A percentile compares a stretch with the other conserved stretches of the same genome.
These are phyloP conservation scores for Tolypocladium paradoxum DNA, from an alignment of 2,329 filamentous ascomycete genomes.

Conservation along the genomic window DNA sequence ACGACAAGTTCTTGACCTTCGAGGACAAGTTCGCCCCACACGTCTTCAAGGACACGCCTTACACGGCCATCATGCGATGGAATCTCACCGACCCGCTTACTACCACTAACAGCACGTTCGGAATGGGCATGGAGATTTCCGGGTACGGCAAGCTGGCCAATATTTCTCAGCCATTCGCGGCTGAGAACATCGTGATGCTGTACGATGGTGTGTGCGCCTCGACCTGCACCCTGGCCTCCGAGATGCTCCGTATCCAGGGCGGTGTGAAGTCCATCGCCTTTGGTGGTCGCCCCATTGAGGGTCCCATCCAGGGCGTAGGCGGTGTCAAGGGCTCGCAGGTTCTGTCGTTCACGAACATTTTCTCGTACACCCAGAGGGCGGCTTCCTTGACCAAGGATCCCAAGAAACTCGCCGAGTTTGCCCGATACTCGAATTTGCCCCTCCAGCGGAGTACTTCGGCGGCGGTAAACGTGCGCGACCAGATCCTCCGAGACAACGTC, in stretches of 20 bases:
- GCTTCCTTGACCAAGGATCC: slow-evolving; percentile 14
- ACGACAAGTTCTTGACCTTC: slow-evolving; percentile 38
- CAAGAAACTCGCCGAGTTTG: slow-evolving; percentile 15
- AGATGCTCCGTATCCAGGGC: slow-evolving; percentile 40
- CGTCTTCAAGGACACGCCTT: slow-evolving; percentile 37
- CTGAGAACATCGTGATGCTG: slow-evolving; percentile 48
- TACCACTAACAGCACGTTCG: slow-evolving; percentile 24
- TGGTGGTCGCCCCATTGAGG: slow-evolving; percentile 35
- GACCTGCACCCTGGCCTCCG: slow-evolving; percentile 45
- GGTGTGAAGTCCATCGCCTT: slow-evolving; percentile 41
- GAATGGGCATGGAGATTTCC: slow-evolving; percentile 22
- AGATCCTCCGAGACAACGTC: slow-evolving; percentile 24
- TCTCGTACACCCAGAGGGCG: slow-evolving; percentile 11
- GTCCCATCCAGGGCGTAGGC: slow-evolving; percentile 42
- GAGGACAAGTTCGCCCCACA: slow-evolving; percentile 32
- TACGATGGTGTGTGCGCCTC: slow-evolving; percentile 49
- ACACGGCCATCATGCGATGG: slow-evolving; percentile 42
- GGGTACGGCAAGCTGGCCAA: slow-evolving; percentile 28
- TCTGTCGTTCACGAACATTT: slow-evolving; percentile 19
- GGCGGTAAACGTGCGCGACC: slow-evolving; percentile 27
- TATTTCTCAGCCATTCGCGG: slow-evolving; percentile 40
- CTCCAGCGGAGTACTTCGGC: slow-evolving; percentile 20
- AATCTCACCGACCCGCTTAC: slow-evolving; percentile 32
- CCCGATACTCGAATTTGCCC: slow-evolving; percentile 20
- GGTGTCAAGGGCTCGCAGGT: slow-evolving; percentile 40